These are phyloP conservation scores for Cinnamomum chago DNA, from an alignment of 164 flowering plant species.

Conservation along the genomic window DNA sequence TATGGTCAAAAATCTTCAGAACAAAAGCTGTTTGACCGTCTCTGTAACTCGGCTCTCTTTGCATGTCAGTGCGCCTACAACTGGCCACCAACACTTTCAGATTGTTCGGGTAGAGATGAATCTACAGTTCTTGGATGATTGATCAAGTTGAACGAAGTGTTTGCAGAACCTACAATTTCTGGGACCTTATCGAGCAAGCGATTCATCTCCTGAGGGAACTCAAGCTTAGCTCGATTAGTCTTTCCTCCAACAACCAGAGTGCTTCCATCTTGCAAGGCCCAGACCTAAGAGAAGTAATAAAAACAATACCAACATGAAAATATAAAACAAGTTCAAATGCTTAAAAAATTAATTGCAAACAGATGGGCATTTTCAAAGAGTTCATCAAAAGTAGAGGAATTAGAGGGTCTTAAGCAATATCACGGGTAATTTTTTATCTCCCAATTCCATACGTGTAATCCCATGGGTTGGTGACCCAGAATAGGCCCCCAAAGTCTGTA, in stretches of 20 bases:
- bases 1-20: conserved; percentile 2
- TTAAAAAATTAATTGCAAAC: not conserved
- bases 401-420: not conserved
- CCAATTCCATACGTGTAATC: not conserved
- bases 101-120: conserved; percentile 18
- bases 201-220: conserved; percentile 76
- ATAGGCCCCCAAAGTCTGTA: too few species aligned
- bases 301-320: not conserved
- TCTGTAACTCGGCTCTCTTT: not conserved
- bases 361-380: not conserved
- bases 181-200: conserved; percentile 77
- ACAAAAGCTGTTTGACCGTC: not conserved
- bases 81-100: conserved; percentile 29
- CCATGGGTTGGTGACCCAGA: not conserved
- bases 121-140: not conserved
- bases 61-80: not conserved
- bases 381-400: not conserved
- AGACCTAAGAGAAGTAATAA: conserved; percentile 41
- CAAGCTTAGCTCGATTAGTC: conserved; percentile 80
- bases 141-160: conserved; percentile 14
- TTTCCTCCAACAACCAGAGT: conserved; percentile 79
- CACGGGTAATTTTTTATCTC: too few species aligned
- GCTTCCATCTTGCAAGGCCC: conserved; percentile 98
- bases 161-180: conserved; percentile 51
- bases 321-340: not conserved